Evolutionary conservation across 192 early-diverging fungal genomes (phyloP), one percentile per base, ranked within the genome.

Genomic region (Spizellomyces punctatus): DNA sequence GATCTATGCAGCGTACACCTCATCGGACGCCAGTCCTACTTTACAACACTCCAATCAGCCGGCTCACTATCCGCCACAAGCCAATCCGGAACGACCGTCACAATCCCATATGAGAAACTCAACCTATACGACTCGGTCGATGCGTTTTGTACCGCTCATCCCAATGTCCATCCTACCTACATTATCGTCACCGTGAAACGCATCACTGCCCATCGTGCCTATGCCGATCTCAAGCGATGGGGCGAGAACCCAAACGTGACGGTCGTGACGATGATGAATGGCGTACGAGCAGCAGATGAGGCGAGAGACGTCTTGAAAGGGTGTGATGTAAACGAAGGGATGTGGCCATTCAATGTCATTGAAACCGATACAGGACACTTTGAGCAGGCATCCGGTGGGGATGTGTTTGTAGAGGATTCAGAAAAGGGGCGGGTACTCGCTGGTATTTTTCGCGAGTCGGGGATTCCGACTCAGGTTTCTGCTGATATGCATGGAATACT

Each of bases 291-390:
- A 16, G 59, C 54, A 56, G 49, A 63, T 1, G 46, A 67, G 16
- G 58, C 62, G 61, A 8, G 46, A 17, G 49, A 71, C 0, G 0
- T 41, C 21, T 36, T 45, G 0, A 14, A 4, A 4, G 9, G 41
- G 27, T 45, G 59, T 64, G 66, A 65, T 36, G 45, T 79, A 48
- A 64, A 41, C 7, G 45, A 73, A 41, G 79, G 62, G n/a, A 81
- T 81, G 79, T 81, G 73, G 56, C 79, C 79, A 6, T 81, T 81
- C 57, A 81, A 81, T 46, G 79, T 81, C 16, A 69, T 75, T 17
- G 47, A 74, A 44, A 6, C 63, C 19, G 36, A 17, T 6, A 16
- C 19, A 14, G 76, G 59, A 16, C 52, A 63, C 22, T 81, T 61
- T 60, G 22, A 49, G 52, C 62, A 81, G 57, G 78, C 71, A 58